Evolutionary conservation across 352 stramenopile species (phyloP).

Genomic region (Thraustochytrium sp.): DNA sequence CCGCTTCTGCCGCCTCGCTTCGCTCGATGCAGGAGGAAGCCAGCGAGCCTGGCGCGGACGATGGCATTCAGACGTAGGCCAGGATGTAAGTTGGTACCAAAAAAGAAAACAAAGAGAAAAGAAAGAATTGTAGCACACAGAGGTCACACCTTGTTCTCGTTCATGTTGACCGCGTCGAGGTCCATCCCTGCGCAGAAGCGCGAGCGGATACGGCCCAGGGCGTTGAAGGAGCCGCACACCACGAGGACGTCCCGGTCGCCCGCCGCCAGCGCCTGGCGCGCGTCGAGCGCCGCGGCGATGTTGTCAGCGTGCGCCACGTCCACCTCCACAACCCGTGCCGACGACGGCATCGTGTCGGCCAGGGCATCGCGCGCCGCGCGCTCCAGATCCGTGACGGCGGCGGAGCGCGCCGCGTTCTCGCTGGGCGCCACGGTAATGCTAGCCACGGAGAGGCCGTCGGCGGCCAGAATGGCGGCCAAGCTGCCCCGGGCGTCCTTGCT

Average conservation of each 20-base stretch:
- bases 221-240: conserved; percentile 32
- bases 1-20: too few relatives aligned
- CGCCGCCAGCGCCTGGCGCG: too few relatives aligned
- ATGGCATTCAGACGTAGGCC: too few relatives aligned
- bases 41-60: neutral
- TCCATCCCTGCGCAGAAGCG: neutral
- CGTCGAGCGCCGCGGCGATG: neutral
- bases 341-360: too few relatives aligned
- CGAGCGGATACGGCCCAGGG: neutral
- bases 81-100: neutral
- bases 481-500: neutral
- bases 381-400: neutral
- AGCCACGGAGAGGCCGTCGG: neutral
- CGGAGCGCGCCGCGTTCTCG: neutral
- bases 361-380: neutral
- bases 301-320: neutral
- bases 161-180: conserved; percentile 28
- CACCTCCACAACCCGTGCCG: too few relatives aligned
- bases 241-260: neutral
- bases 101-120: neutral
- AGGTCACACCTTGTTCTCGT: conserved; percentile 38
- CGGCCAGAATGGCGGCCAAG: neutral
- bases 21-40: too few relatives aligned
- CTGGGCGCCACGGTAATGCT: neutral
- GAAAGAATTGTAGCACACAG: neutral